Percentiles rank a stretch among this genome's conserved stretches.
Evolutionary conservation across 768 basidiomycete species (phyloP).

Genomic region (Paxillus ammoniavirescens): DNA sequence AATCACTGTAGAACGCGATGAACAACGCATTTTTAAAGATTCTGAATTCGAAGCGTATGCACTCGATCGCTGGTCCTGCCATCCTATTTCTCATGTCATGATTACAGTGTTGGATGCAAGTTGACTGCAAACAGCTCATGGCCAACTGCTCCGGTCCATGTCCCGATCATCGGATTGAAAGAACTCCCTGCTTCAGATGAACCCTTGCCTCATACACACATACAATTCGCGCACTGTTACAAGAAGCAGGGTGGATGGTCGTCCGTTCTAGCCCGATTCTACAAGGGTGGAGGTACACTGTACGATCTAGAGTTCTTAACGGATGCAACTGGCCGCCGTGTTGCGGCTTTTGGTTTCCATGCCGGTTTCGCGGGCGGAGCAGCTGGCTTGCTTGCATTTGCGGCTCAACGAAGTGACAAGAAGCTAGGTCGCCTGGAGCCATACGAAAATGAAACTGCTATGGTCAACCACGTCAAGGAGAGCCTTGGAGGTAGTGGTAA

Average conservation of each 20-base stretch:
- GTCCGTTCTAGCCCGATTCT: conserved; percentile 80
- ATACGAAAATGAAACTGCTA: conserved; percentile 78
- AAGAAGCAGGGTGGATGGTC: conserved; percentile 95
- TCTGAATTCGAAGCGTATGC: conserved; percentile 89
- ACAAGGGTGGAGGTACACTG: conserved; percentile 75
- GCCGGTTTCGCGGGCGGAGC: conserved; percentile 99
- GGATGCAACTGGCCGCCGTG: conserved; percentile 80
- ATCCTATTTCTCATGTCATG: conserved; percentile 4
- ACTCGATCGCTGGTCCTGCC: background rate
- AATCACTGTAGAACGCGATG: conserved; percentile 89
- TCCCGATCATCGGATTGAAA: conserved; percentile 93
- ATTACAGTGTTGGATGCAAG: conserved; percentile 79
- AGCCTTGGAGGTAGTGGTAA: conserved; percentile 66
- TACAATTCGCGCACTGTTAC: conserved; percentile 98
- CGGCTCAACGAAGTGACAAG: conserved; percentile 59
- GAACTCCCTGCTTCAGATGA: conserved; percentile 84
- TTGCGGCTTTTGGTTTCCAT: conserved; percentile 97
- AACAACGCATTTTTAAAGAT: conserved; percentile 93
- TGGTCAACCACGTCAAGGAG: conserved; percentile 73
- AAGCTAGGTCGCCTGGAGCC: conserved; percentile 71
- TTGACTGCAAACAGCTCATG: conserved; percentile 87
- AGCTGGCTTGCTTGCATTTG: conserved; percentile 80
- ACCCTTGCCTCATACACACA: conserved; percentile 90
- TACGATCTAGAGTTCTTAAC: conserved; percentile 97
- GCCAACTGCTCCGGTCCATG: conserved; percentile 70